phyloP scores from a whole-genome alignment of 139 green algal genomes.

The Micractinium conductrix region DNA sequence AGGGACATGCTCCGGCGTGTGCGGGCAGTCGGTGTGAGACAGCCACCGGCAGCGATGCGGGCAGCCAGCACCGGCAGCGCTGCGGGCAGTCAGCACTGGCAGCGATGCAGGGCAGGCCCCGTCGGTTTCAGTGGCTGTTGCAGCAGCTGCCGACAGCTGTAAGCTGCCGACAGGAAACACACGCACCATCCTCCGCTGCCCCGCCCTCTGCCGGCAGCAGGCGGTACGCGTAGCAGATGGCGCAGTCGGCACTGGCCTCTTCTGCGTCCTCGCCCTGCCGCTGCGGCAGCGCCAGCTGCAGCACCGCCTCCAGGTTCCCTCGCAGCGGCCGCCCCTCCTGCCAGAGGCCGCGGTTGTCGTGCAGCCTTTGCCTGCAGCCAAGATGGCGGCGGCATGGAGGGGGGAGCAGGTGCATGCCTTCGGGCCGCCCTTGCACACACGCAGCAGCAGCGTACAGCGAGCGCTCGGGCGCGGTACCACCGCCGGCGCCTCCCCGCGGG shows the following conservation, averaged over 20 bases:
- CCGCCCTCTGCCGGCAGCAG: background rate
- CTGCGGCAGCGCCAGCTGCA: conserved; percentile 26
- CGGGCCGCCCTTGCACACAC: no score
- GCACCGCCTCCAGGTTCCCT: conserved; percentile 28
- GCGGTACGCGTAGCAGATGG: conserved; percentile 48
- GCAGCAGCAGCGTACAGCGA: no score
- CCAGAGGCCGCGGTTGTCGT: conserved; percentile 29
- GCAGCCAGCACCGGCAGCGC: background rate
- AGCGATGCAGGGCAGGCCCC: no score
- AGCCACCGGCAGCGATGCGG: no score
- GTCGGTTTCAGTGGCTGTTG: no score
- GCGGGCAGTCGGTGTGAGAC: no score
- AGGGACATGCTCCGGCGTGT: no score
- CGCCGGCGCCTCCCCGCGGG: no score
- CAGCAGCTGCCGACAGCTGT: no score
- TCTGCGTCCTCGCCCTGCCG: conserved; percentile 8
- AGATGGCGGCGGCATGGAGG: background rate
- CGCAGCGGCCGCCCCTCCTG: conserved; percentile 21
- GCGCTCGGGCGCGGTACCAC: no score
- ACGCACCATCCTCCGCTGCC: no score
- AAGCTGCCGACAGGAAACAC: no score
- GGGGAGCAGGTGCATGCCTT: background rate
- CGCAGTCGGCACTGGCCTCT: conserved; percentile 35
- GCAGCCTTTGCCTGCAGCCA: conserved; percentile 23
- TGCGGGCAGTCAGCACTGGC: background rate